Percentiles rank a stretch among this genome's conserved stretches.
These are phyloP conservation scores for Diphasiastrum complanatum DNA, from an alignment of 83 land plant species.

Conservation along the genomic window DNA sequence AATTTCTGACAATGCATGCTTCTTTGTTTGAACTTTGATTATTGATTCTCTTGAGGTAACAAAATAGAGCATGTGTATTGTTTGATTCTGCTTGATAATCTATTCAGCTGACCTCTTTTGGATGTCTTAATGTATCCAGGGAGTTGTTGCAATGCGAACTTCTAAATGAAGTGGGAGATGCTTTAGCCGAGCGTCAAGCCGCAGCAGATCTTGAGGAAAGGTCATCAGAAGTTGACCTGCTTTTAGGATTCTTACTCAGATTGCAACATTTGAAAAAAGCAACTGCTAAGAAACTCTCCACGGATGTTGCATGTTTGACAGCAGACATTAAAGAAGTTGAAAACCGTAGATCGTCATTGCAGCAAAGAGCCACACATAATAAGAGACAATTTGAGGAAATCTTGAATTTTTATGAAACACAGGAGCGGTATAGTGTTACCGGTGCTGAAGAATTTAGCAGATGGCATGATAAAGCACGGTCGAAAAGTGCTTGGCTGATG, in stretches of 20 bases:
- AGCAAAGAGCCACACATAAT: conserved; percentile 23
- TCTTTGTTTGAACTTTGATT: too few species aligned
- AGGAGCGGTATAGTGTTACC: not conserved
- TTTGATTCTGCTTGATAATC: too few species aligned
- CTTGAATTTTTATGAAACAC: not conserved
- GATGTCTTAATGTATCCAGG: too few species aligned
- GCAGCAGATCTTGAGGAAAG: conserved; percentile 64
- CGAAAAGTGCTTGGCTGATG: conserved; percentile 49
- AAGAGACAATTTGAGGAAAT: not conserved
- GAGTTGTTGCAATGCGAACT: conserved; percentile 70
- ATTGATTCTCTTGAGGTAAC: too few species aligned
- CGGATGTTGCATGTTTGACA: conserved; percentile 42
- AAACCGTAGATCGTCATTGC: conserved; percentile 39
- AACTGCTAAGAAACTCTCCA: conserved; percentile 42
- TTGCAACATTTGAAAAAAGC: conserved; percentile 67
- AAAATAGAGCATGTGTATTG: too few species aligned
- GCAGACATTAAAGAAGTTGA: conserved; percentile 64
- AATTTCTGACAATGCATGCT: too few species aligned
- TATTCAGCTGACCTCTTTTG: too few species aligned
- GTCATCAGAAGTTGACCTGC: conserved; percentile 62
- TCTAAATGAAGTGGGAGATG: conserved; percentile 55
- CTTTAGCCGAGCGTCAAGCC: conserved; percentile 68
- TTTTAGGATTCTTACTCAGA: conserved; percentile 66
- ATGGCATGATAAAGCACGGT: conserved; percentile 26
- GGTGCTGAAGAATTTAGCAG: not conserved